Evolutionary conservation across 192 early-diverging fungal genomes (phyloP).

Genomic region (Thoreauomyces humboldtii): DNA sequence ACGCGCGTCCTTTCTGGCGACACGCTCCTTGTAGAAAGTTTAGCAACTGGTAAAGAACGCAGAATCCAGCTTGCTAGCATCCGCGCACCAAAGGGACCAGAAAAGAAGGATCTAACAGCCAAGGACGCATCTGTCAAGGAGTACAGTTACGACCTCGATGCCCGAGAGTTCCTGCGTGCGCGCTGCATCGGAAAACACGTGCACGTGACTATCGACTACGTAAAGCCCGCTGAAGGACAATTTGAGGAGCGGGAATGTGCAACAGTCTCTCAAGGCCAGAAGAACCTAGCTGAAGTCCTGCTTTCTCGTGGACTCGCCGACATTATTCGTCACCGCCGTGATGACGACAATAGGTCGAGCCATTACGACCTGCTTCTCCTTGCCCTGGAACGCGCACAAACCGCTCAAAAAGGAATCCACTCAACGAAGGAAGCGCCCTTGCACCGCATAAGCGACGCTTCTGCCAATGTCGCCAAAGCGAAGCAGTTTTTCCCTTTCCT

Average conservation of each 20-base stretch:
- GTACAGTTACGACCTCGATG: conserved; percentile 80
- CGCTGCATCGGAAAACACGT: conserved; percentile 86
- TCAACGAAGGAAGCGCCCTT: conserved; percentile 77
- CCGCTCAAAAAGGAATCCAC: conserved; percentile 76
- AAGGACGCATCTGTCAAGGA: conserved; percentile 63
- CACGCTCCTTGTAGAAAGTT: conserved; percentile 49
- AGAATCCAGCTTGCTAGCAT: conserved; percentile 62
- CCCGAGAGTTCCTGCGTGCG: conserved; percentile 84
- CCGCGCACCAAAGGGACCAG: conserved; percentile 60
- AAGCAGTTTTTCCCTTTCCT: conserved; percentile 81
- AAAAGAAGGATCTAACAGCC: not conserved
- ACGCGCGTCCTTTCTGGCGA: conserved; percentile 62
- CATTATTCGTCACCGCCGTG: conserved; percentile 77
- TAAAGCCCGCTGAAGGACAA: conserved; percentile 82
- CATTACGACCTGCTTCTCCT: conserved; percentile 81
- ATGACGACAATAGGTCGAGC: conserved; percentile 83
- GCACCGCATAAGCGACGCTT: conserved; percentile 77
- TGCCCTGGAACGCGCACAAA: conserved; percentile 77
- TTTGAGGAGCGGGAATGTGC: conserved; percentile 88
- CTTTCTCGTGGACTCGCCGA: conserved; percentile 64
- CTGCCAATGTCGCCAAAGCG: conserved; percentile 76
- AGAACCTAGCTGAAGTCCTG: conserved; percentile 51
- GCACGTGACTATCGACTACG: conserved; percentile 73
- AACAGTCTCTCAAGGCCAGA: conserved; percentile 66
- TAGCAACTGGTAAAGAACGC: conserved; percentile 43